A percentile compares a stretch with the other conserved stretches of the same genome.
These are phyloP conservation scores for Xylaria hypoxylon DNA, from an alignment of 2,329 filamentous ascomycete species.

Conservation along the genomic window DNA sequence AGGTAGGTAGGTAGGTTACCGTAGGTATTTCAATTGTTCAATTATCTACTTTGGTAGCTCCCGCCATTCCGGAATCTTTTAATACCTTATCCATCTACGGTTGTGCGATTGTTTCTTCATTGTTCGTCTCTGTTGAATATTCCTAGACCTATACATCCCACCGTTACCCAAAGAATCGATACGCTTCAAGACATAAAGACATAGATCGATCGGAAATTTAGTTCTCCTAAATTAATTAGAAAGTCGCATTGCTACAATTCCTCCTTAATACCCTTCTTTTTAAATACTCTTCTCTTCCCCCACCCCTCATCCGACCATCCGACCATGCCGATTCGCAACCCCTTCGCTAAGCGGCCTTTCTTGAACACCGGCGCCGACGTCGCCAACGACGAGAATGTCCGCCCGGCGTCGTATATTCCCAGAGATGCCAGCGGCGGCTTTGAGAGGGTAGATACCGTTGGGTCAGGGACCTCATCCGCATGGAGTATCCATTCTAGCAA, in stretches of 20 bases:
- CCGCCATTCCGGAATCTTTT: constrained; percentile 28
- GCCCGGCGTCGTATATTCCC: constrained; percentile 52
- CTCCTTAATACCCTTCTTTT: constrained; percentile 4
- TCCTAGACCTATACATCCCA: constrained; percentile 14
- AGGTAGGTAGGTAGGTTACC: not conserved
- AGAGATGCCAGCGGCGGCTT: constrained; percentile 64
- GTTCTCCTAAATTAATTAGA: constrained; percentile 14
- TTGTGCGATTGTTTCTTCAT: constrained; percentile 17
- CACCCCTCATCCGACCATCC: constrained; percentile 32
- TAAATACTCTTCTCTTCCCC: not conserved
- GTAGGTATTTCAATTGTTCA: constrained; percentile 19
- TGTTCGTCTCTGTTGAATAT: constrained; percentile 10
- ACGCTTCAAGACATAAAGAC: constrained; percentile 23
- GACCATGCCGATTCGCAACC: constrained; percentile 69
- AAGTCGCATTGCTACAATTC: constrained; percentile 28
- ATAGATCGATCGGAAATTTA: constrained; percentile 24
- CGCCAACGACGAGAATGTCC: constrained; percentile 65
- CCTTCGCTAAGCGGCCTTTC: constrained; percentile 70
- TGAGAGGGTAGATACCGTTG: constrained; percentile 71
- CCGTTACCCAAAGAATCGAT: constrained; percentile 26
- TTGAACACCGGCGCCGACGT: constrained; percentile 55
- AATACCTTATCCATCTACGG: constrained; percentile 6
- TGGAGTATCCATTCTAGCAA: constrained; percentile 71
- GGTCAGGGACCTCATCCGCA: constrained; percentile 70
- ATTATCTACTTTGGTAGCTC: constrained; percentile 25